Conservation (phyloP, 768 basidiomycete species). For the Fistulinella prunicolor region DNA sequence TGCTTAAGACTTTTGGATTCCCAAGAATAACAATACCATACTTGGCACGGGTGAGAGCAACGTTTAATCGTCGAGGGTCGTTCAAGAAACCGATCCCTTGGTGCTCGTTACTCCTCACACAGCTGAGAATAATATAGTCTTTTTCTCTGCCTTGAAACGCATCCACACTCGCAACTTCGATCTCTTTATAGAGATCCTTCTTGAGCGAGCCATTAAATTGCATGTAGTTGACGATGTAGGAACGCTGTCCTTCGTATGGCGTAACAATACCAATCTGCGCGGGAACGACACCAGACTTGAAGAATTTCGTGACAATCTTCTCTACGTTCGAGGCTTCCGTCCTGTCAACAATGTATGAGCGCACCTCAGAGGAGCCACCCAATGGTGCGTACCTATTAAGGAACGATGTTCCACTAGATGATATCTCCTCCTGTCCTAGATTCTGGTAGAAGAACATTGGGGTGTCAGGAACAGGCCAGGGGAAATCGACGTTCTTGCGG, state of each 20-base stretch:
- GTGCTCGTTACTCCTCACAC: conserved; percentile 98
- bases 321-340: conserved; percentile 99
- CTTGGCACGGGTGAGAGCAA: conserved; percentile 95
- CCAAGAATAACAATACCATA: conserved; percentile 99
- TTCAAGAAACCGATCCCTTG: conserved; percentile 99
- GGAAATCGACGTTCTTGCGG: conserved; percentile 98
- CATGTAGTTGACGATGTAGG: conserved; percentile 99
- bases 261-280: conserved; percentile 97
- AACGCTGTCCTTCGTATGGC: conserved; percentile 97
- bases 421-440: conserved; percentile 97
- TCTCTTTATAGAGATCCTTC: conserved; percentile 99
- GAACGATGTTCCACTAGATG: conserved; percentile 97
- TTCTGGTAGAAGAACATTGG: conserved; percentile 99
- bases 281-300: conserved; percentile 97
- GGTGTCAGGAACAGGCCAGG: conserved; percentile 95
- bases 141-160: conserved; percentile 99
- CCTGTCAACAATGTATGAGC: conserved; percentile 39
- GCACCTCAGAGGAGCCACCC: not conserved
- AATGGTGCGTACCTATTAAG: conserved; percentile 66
- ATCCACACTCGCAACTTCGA: conserved; percentile 98
- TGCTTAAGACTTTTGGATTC: conserved; percentile 99
- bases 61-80: conserved; percentile 93
- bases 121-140: conserved; percentile 98
- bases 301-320: conserved; percentile 99
- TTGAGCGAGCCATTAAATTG: conserved; percentile 99